phyloP scores from a whole-genome alignment of 106 monocot species.

The Acanthochlamys bracteata region DNA sequence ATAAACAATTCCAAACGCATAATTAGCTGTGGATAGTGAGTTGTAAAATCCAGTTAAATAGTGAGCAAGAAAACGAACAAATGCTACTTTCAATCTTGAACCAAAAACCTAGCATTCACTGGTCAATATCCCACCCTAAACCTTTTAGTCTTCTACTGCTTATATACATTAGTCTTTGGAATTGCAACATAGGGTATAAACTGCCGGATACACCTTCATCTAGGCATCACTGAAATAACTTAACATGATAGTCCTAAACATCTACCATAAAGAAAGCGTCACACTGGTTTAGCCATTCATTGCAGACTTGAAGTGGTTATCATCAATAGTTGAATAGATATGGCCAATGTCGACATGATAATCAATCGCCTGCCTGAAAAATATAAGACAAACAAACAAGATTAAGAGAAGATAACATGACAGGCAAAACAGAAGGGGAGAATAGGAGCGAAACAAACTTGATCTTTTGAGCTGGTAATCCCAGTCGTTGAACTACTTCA shows the following conservation, averaged over 20 bases:
- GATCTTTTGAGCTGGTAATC: slow-evolving; percentile 33
- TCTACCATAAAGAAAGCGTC: background rate
- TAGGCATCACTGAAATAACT: background rate
- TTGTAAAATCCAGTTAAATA: too few relatives aligned
- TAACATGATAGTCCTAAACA: background rate
- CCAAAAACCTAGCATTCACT: too few relatives aligned
- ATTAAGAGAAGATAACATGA: background rate
- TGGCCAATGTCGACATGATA: slow-evolving; percentile 64
- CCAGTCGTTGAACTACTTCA: slow-evolving; percentile 40
- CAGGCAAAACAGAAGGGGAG: background rate
- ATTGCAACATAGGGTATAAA: background rate
- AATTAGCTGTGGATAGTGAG: too few relatives aligned
- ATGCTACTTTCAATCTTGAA: too few relatives aligned
- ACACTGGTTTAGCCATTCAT: slow-evolving; percentile 30
- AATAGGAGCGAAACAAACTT: slow-evolving; percentile 21
- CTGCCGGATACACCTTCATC: background rate
- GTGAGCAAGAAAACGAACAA: too few relatives aligned
- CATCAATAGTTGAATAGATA: slow-evolving; percentile 88
- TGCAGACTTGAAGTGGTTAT: slow-evolving; percentile 65
- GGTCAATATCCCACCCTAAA: too few relatives aligned
- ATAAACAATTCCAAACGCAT: too few relatives aligned
- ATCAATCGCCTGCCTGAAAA: slow-evolving; percentile 51
- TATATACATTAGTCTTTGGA: slow-evolving; percentile 1
- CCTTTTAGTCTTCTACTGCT: background rate
- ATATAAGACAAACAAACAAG: background rate